These are phyloP conservation scores for Roridomyces roridus DNA, from an alignment of 768 basidiomycete genomes.

Conservation along the genomic window DNA sequence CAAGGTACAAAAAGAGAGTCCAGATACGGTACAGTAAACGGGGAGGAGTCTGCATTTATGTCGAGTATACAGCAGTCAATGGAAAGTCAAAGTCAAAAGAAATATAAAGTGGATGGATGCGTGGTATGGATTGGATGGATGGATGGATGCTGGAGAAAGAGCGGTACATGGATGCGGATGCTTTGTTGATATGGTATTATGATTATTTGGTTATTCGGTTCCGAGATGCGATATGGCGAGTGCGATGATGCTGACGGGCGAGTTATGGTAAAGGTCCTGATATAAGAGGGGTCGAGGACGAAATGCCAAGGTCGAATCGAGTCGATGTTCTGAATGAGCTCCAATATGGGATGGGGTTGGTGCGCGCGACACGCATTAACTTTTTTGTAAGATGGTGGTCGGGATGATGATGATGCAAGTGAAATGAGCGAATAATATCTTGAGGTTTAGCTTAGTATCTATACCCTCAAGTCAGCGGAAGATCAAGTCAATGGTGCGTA, in stretches of 20 bases:
- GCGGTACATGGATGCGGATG: constrained; percentile 6
- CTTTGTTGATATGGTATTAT: constrained; percentile 10
- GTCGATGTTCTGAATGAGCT: constrained; percentile 4
- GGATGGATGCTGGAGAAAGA: constrained; percentile 1
- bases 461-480: background rate
- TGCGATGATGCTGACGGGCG: background rate
- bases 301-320: background rate
- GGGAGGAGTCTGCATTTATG: background rate
- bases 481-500: too few relatives aligned
- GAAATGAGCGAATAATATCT: constrained; percentile 21
- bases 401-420: constrained; percentile 9
- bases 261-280: constrained; percentile 10
- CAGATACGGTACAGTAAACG: background rate
- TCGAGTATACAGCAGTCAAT: background rate
- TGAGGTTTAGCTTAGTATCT: constrained; percentile 9
- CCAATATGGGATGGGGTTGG: constrained; percentile 2
- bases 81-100: background rate
- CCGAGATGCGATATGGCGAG: constrained; percentile 11
- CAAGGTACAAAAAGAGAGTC: background rate
- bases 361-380: background rate
- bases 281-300: constrained; percentile 4
- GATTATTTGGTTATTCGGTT: constrained; percentile 6
- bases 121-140: constrained; percentile 1
- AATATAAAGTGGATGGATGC: background rate
- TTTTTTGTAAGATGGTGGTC: constrained; percentile 17